These are phyloP conservation scores for Ananas comosus DNA, from an alignment of 176 grass and related monocot genomes.

Conservation along the genomic window DNA sequence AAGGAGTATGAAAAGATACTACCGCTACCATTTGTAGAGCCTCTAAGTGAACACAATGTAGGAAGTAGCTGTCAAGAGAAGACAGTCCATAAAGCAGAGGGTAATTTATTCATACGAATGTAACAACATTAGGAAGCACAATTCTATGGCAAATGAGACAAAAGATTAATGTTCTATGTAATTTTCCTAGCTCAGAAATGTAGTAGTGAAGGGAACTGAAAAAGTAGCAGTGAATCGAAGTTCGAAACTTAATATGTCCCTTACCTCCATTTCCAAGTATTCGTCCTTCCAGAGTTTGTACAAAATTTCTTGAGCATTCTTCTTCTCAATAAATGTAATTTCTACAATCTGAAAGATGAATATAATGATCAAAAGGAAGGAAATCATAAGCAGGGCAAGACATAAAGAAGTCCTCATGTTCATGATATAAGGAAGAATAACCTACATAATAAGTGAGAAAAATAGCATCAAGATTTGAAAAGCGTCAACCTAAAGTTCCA, in stretches of 20 bases:
- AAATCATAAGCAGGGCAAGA: constrained; percentile 5
- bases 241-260: neutral
- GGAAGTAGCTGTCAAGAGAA: too few relatives aligned
- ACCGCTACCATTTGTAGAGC: too few relatives aligned
- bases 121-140: too few relatives aligned
- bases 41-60: too few relatives aligned
- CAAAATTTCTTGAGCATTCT: constrained; percentile 52
- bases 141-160: too few relatives aligned
- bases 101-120: too few relatives aligned
- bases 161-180: neutral
- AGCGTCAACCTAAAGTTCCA: too few relatives aligned
- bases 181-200: neutral
- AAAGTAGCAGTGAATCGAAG: neutral
- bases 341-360: constrained; percentile 65
- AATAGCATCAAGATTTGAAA: neutral
- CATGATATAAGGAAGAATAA: neutral
- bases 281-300: constrained; percentile 80
- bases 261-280: constrained; percentile 53
- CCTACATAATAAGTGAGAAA: neutral
- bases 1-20: too few relatives aligned
- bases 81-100: too few relatives aligned
- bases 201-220: neutral
- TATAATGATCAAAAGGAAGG: constrained; percentile 6
- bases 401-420: neutral
- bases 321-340: constrained; percentile 62